Percentiles rank a stretch among this genome's conserved stretches.
Conservation (phyloP, 768 basidiomycete genomes). For the Rossbeevera mucosa region DNA sequence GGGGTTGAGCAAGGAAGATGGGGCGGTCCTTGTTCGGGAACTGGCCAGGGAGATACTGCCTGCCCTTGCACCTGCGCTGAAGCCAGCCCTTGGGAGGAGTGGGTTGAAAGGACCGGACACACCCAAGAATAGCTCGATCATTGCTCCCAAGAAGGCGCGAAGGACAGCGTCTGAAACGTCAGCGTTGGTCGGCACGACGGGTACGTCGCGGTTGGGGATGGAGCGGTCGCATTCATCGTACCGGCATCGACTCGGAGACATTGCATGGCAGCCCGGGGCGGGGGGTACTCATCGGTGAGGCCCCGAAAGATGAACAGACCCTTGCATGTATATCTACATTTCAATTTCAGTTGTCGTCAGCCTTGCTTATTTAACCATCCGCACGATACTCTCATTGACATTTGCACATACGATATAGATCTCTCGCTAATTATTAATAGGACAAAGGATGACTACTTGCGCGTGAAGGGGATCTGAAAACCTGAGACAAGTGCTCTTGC, state of each 20-base stretch:
- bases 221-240: constrained; percentile 37
- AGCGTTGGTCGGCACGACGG: constrained; percentile 27
- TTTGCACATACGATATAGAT: constrained; percentile 27
- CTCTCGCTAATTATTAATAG: constrained; percentile 23
- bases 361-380: constrained; percentile 19
- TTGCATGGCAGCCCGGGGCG: constrained; percentile 47
- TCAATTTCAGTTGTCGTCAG: constrained; percentile 12
- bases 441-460: constrained; percentile 29
- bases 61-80: constrained; percentile 65
- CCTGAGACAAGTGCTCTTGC: constrained; percentile 86
- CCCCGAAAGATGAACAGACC: neutral
- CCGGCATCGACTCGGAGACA: constrained; percentile 58
- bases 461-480: constrained; percentile 85
- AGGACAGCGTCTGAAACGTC: constrained; percentile 69
- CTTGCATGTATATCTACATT: constrained; percentile 11
- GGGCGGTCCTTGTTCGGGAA: constrained; percentile 86
- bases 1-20: constrained; percentile 77
- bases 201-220: constrained; percentile 28
- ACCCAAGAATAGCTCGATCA: constrained; percentile 34
- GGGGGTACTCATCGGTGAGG: constrained; percentile 19
- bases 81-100: constrained; percentile 40
- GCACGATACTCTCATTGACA: constrained; percentile 24
- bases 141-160: constrained; percentile 63
- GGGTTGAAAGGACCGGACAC: constrained; percentile 32
- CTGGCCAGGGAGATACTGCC: constrained; percentile 84